Base-by-base conservation (phyloP, 257 asterid species). In the Lantana camara region DNA sequence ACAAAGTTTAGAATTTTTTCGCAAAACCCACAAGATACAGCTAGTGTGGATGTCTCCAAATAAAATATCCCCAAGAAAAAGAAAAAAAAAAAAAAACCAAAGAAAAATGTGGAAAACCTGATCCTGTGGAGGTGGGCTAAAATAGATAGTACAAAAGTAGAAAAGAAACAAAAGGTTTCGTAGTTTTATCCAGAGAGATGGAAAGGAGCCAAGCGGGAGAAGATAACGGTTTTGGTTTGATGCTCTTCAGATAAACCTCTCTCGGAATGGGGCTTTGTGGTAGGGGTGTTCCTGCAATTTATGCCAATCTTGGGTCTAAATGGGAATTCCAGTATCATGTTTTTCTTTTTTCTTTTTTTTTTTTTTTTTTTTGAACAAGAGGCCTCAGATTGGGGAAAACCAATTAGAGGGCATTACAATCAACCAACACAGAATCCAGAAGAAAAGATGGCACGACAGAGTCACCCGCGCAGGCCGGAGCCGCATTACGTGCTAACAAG, bases 161-260 rank as follows among this genome's bases (percentile, higher is more conserved):
- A 64, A 46, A 34, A 38, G 32, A 57, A 16, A 64, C 64, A 57
- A 70, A 56, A 55, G 75, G 77, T 70, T 80, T 71, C 71, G 60
- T 77, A 27, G 32, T 27, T 27, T 27, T 27, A 2, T 9, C 72
- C 35, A 45, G 32, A 27, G 34, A 72, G 49, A 23, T 42, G 32
- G 48, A 73, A 60, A 71, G 63, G 77, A 75, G 78, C 74, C 87
- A 75, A 78, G 78, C 65, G 69, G 79, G 67, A 74, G 74, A 27
- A 73, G 89, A 82, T 83, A 82, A 76, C 77, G 61, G 89, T 76
- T 70, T 72, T 41, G 73, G 76, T 67, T 53, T 55, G 63, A 59
- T 70, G 52, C 55, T 65, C 20, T 71, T 53, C 21, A 44, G 87
- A 82, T 79, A 76, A 77, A 75, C 62, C n/a, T n/a, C n/a, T n/a